Conservation (phyloP, 495 filamentous ascomycete species). For the Entonaema liquescens region DNA sequence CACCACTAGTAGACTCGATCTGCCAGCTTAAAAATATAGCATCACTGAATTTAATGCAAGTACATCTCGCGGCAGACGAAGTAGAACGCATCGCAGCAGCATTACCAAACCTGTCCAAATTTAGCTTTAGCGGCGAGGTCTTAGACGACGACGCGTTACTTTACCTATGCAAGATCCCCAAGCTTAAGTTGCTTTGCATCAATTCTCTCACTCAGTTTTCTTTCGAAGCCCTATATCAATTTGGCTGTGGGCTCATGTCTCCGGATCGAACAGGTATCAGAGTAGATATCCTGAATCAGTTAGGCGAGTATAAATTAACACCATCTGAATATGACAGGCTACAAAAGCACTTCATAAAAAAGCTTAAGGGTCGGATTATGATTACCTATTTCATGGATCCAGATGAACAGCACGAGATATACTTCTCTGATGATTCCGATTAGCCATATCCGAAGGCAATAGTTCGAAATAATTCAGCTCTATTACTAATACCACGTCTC, state of each 20-base stretch:
- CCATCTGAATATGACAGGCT: constrained; percentile 32
- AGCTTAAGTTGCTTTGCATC: constrained; percentile 58
- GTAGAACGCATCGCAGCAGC: constrained; percentile 33
- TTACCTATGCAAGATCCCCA: constrained; percentile 48
- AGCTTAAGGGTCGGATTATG: constrained; percentile 41
- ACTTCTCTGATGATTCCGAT: constrained; percentile 44
- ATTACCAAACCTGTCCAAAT: constrained; percentile 61
- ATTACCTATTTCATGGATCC: constrained; percentile 45
- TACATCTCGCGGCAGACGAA: constrained; percentile 25
- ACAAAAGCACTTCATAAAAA: constrained; percentile 18
- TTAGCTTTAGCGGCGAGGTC: constrained; percentile 60
- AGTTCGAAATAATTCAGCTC: too few relatives aligned
- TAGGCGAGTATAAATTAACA: constrained; percentile 32
- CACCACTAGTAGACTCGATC: constrained; percentile 61
- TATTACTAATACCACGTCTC: background rate
- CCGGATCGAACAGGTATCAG: constrained; percentile 45
- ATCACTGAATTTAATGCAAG: constrained; percentile 42
- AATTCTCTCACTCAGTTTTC: constrained; percentile 60
- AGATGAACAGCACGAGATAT: constrained; percentile 46
- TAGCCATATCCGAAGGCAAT: background rate
- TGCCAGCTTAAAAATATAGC: constrained; percentile 47
- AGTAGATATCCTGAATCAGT: constrained; percentile 43
- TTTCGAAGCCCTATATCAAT: constrained; percentile 54
- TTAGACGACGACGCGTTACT: constrained; percentile 62
- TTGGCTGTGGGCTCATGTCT: constrained; percentile 53